Conservation (phyloP, 148 eudicot species). For the Dysphania ambrosioides region DNA sequence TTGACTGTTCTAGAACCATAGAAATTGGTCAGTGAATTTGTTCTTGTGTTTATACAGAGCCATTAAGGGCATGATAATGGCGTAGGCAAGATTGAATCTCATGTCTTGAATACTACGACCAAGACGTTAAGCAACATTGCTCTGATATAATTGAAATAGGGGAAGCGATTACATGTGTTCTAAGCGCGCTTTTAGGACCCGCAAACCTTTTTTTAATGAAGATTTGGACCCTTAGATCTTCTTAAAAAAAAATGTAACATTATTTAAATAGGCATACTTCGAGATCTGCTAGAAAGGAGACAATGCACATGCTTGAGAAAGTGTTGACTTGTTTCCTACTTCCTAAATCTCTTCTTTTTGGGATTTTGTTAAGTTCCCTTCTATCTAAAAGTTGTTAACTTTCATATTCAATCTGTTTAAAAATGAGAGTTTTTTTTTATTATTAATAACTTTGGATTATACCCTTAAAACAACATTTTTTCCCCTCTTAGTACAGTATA, state of each 20-base stretch:
- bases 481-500: not conserved
- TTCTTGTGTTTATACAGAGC: no score
- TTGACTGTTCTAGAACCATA: not conserved
- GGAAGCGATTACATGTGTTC: conserved; percentile 28
- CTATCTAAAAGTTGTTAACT: conserved; percentile 6
- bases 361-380: conserved; percentile 8
- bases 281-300: conserved; percentile 38
- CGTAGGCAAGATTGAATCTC: no score
- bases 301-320: conserved; percentile 55
- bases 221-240: conserved; percentile 24
- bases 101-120: no score
- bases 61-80: no score
- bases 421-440: conserved; percentile 1
- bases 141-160: not conserved
- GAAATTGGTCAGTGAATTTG: not conserved
- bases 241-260: no score
- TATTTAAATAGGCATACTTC: not conserved
- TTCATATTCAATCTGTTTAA: not conserved
- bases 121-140: no score
- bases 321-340: conserved; percentile 39
- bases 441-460: not conserved
- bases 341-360: conserved; percentile 31
- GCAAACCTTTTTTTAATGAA: no score
- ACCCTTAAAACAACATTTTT: not conserved
- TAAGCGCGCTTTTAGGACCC: conserved; percentile 34